Conservation (phyloP, 305 asterid species). For the Fraxinus ornus region DNA sequence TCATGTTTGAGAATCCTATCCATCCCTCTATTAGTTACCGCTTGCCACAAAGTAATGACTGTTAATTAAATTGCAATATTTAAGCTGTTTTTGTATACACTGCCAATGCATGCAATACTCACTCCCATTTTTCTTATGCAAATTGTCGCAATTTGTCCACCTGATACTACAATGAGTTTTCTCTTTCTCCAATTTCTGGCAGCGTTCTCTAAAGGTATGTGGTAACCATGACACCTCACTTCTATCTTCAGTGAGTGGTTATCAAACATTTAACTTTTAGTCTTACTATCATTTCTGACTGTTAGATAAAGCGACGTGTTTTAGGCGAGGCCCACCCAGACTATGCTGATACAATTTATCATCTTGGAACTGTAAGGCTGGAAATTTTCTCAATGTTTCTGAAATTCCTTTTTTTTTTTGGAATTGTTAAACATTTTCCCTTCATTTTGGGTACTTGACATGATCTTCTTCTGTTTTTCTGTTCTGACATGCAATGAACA, state of each 20-base stretch:
- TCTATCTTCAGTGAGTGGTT: conserved; percentile 29
- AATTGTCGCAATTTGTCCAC: conserved; percentile 17
- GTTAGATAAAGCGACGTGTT: conserved; percentile 79
- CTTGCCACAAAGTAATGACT: conserved; percentile 3
- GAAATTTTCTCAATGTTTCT: conserved; percentile 14
- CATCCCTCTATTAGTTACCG: conserved; percentile 4
- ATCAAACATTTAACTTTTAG: conserved; percentile 24
- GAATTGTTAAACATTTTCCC: not conserved
- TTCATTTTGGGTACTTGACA: not conserved
- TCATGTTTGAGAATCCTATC: not conserved
- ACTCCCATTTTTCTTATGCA: conserved; percentile 10
- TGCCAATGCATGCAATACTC: conserved; percentile 4
- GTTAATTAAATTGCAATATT: not conserved
- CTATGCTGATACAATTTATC: conserved; percentile 92
- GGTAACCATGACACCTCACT: conserved; percentile 22
- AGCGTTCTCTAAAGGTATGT: conserved; percentile 92
- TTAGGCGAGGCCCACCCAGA: conserved; percentile 79
- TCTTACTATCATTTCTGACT: conserved; percentile 29
- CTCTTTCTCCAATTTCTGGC: conserved; percentile 41
- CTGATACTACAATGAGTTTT: conserved; percentile 34
- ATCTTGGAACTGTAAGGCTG: conserved; percentile 80
- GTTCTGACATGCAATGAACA: not conserved
- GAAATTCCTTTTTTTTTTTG: not conserved
- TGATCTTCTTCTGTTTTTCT: not conserved
- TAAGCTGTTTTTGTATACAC: not conserved